Conservation (phyloP, 495 filamentous ascomycete genomes). For the Penicillium diatomitis region DNA sequence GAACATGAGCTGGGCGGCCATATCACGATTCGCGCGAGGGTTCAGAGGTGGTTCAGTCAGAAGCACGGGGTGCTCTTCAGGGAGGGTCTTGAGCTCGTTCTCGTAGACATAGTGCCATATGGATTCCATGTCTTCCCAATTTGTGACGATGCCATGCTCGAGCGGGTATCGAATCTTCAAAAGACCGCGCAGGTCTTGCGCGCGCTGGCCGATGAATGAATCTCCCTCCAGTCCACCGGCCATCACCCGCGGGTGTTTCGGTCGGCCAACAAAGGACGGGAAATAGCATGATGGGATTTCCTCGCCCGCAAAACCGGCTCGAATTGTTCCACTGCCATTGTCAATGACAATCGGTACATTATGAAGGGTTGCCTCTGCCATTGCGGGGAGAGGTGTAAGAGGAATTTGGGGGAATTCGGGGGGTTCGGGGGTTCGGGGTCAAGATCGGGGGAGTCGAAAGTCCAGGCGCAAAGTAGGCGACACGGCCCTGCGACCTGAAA, state of each 20-base stretch:
- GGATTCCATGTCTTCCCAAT: constrained; percentile 99
- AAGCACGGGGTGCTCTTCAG: constrained; percentile 96
- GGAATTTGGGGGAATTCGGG: constrained; percentile 9
- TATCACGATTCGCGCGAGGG: constrained; percentile 90
- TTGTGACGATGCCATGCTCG: constrained; percentile 96
- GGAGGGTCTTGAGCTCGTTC: constrained; percentile 84
- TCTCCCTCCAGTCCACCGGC: constrained; percentile 95
- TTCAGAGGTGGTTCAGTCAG: constrained; percentile 96
- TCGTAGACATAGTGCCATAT: constrained; percentile 90
- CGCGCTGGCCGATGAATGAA: constrained; percentile 90
- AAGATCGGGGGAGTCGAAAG: not conserved
- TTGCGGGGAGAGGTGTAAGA: constrained; percentile 33
- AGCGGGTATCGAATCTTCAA: constrained; percentile 93
- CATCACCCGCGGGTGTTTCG: constrained; percentile 92
- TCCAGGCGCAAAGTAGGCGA: constrained; percentile 19
- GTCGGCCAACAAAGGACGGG: constrained; percentile 94
- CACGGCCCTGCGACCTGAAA: constrained; percentile 32
- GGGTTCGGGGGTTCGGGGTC: too few relatives aligned
- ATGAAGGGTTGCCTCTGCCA: constrained; percentile 75
- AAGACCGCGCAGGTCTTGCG: constrained; percentile 84
- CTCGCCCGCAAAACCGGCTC: constrained; percentile 93
- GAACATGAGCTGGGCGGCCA: constrained; percentile 94
- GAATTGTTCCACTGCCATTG: constrained; percentile 96
- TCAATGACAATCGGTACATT: constrained; percentile 98
- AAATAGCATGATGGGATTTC: constrained; percentile 94